Conservation (phyloP, 805 yeast species). For the Candida vaughaniae region DNA sequence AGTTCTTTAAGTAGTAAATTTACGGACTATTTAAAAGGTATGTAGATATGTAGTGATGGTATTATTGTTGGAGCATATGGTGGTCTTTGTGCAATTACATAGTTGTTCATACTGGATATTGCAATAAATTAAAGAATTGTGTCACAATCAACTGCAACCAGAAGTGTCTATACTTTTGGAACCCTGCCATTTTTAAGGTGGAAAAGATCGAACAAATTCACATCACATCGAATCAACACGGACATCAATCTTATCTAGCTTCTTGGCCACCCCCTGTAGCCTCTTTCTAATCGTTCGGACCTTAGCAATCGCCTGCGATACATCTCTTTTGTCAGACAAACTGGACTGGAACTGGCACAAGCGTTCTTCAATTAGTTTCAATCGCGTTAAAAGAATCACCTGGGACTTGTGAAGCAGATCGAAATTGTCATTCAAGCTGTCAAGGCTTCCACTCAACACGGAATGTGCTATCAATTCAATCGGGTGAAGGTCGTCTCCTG, state of each 20-base stretch:
- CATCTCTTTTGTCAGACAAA: constrained; percentile 9
- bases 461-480: constrained; percentile 60
- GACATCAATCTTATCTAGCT: constrained; percentile 36
- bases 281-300: constrained; percentile 32
- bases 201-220: too few species aligned
- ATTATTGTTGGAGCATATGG: too few species aligned
- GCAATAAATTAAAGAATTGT: too few species aligned
- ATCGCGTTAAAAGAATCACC: constrained; percentile 48
- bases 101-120: too few species aligned
- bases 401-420: constrained; percentile 58
- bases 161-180: too few species aligned
- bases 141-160: too few species aligned
- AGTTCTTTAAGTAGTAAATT: constrained; percentile 1
- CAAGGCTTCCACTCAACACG: constrained; percentile 53
- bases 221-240: constrained; percentile 24
- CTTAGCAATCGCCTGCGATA: constrained; percentile 19
- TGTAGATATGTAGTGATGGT: too few species aligned
- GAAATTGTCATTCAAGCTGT: constrained; percentile 48
- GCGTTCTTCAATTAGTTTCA: constrained; percentile 41
- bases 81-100: too few species aligned
- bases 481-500: constrained; percentile 46
- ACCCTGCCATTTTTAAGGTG: too few species aligned
- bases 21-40: background rate
- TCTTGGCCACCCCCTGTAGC: constrained; percentile 24
- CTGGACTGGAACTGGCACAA: constrained; percentile 22